Conservation (phyloP, 805 yeast genomes). For the Candida hungchunana region DNA sequence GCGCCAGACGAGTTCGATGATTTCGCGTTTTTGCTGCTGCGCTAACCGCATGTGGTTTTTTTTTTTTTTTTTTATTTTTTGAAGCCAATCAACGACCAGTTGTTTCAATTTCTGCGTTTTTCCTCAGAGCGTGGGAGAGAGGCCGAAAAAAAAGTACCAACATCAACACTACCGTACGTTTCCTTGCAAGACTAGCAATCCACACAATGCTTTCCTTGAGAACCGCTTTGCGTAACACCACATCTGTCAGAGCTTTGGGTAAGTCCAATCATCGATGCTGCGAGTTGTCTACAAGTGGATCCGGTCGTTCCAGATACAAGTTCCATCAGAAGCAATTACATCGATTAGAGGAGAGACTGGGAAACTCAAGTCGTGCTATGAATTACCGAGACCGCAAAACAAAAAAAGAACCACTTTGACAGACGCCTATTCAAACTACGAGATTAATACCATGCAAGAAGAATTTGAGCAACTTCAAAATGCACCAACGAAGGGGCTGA, state of each 20-base stretch:
- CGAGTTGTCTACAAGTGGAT: background rate
- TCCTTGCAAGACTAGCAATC: conserved; percentile 7
- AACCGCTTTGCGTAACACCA: conserved; percentile 26
- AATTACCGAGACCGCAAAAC: too few species aligned
- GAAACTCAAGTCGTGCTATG: too few species aligned
- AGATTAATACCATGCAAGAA: too few species aligned
- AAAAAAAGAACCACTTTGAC: too few species aligned
- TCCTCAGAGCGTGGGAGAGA: conserved; percentile 2
- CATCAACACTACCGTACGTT: conserved; percentile 3
- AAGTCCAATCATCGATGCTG: conserved; percentile 8
- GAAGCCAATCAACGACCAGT: conserved; percentile 26
- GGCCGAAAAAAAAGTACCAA: conserved; percentile 13
- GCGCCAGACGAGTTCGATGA: too few species aligned
- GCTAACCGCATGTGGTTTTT: conserved; percentile 1
- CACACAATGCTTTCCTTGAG: conserved; percentile 27
- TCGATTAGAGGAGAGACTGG: too few species aligned
- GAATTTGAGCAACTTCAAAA: too few species aligned
- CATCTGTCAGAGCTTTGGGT: conserved; percentile 27
- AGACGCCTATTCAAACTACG: too few species aligned
- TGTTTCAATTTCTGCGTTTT: conserved; percentile 22
- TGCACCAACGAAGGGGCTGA: too few species aligned
- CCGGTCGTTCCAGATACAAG: too few species aligned
- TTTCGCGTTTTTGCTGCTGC: background rate
- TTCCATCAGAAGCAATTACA: too few species aligned
- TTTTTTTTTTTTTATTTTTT: conserved; percentile 15